Evolutionary conservation across 352 stramenopile genomes (phyloP).

Genomic region (Blastocystis sp.): DNA sequence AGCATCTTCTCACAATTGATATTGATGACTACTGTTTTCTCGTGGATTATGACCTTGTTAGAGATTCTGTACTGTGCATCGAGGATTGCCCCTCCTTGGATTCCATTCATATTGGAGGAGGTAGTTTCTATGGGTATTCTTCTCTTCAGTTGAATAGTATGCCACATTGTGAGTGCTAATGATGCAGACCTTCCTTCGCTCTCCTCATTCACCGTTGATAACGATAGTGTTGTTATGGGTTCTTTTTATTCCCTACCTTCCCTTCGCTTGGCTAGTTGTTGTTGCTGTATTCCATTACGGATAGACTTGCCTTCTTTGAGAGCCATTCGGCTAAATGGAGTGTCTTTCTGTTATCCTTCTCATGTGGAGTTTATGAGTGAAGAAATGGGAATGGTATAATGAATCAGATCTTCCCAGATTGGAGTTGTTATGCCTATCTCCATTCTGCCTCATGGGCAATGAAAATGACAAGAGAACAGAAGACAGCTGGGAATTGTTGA

Average conservation of each 20-base stretch:
- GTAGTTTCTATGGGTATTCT: not conserved
- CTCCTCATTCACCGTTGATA: not conserved
- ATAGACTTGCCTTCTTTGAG: not conserved
- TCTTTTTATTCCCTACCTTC: not conserved
- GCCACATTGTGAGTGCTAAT: not conserved
- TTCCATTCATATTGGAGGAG: not conserved
- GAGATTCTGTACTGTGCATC: not conserved
- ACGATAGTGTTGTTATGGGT: not conserved
- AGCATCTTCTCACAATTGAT: not conserved
- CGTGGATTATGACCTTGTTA: not conserved
- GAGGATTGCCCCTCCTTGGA: not conserved
- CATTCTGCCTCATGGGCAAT: not conserved
- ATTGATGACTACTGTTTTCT: not conserved
- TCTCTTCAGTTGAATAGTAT: not conserved
- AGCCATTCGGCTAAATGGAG: not conserved
- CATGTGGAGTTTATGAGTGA: not conserved
- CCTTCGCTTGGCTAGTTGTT: not conserved
- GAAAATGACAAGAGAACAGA: not conserved
- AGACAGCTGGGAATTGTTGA: not conserved
- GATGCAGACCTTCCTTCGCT: not conserved
- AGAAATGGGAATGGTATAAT: not conserved
- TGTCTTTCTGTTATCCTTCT: not conserved
- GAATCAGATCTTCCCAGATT: not conserved
- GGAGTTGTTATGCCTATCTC: not conserved
- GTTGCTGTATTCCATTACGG: not conserved